These are phyloP conservation scores for Fusarium hainanense DNA, from an alignment of 2,329 filamentous ascomycete genomes.

Conservation along the genomic window DNA sequence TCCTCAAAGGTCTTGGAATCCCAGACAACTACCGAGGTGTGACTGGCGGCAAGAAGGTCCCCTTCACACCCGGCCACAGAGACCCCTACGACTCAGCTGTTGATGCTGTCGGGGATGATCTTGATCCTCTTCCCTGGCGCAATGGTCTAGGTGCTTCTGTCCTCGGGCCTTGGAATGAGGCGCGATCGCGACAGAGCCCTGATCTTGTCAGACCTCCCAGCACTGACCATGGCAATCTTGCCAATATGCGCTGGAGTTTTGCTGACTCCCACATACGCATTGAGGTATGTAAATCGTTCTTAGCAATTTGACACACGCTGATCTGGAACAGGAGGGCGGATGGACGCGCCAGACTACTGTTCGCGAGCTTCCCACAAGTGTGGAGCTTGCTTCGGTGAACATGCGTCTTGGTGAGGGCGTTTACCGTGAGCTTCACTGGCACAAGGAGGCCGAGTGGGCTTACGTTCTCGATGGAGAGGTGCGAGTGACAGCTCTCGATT, in stretches of 20 bases:
- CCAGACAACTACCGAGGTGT: slow-evolving; percentile 56
- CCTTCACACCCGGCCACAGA: slow-evolving; percentile 68
- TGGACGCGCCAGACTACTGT: slow-evolving; percentile 81
- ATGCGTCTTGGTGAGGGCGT: slow-evolving; percentile 80
- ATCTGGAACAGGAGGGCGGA: slow-evolving; percentile 69
- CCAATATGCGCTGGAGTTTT: slow-evolving; percentile 79
- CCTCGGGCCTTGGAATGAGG: slow-evolving; percentile 75
- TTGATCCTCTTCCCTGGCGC: slow-evolving; percentile 74
- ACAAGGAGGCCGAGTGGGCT: slow-evolving; percentile 83
- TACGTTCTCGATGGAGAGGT: slow-evolving; percentile 78
- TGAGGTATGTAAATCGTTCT: slow-evolving; percentile 57
- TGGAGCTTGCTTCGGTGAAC: slow-evolving; percentile 80
- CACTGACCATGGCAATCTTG: slow-evolving; percentile 76
- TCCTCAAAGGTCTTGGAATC: slow-evolving; percentile 61
- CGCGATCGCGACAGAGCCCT: slow-evolving; percentile 75
- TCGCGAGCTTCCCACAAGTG: slow-evolving; percentile 71
- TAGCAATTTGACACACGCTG: not conserved
- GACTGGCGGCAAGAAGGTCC: slow-evolving; percentile 51
- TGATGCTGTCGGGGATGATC: slow-evolving; percentile 67
- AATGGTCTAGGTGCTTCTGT: slow-evolving; percentile 74
- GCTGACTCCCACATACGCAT: slow-evolving; percentile 72
- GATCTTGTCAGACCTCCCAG: slow-evolving; percentile 77
- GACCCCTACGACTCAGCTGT: slow-evolving; percentile 73
- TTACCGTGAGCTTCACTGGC: slow-evolving; percentile 83
- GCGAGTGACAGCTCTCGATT: slow-evolving; percentile 77